Evolutionary conservation across 805 yeast genomes (phyloP).

Genomic region (Danielia oregonensis): DNA sequence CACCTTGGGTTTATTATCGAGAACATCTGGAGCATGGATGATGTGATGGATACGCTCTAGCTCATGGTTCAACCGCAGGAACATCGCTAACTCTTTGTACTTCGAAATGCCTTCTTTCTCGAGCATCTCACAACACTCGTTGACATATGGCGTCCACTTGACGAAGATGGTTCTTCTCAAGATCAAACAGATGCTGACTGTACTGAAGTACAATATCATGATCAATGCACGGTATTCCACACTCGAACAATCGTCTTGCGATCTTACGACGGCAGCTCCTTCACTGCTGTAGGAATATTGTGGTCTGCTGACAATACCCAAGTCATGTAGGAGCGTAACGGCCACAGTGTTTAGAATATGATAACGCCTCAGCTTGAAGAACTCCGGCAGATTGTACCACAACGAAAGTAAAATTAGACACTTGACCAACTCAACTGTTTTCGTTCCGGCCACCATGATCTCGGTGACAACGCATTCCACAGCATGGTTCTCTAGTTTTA

Average conservation of each 20-base stretch:
- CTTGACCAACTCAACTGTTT: constrained; percentile 64
- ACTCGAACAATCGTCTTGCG: constrained; percentile 18
- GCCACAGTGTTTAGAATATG: constrained; percentile 66
- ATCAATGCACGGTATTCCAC: constrained; percentile 50
- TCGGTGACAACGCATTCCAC: constrained; percentile 51
- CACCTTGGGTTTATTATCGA: constrained; percentile 19
- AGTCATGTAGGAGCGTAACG: constrained; percentile 66
- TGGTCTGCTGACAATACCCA: constrained; percentile 63
- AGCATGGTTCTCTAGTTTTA: constrained; percentile 52
- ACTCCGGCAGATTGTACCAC: constrained; percentile 85
- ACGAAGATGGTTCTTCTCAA: constrained; percentile 60
- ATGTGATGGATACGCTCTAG: constrained; percentile 59
- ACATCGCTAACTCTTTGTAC: constrained; percentile 47
- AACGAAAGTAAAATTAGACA: constrained; percentile 56
- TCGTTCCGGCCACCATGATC: constrained; percentile 65
- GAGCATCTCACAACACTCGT: constrained; percentile 53
- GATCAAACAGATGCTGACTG: constrained; percentile 63
- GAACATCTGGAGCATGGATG: constrained; percentile 37
- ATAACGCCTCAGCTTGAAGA: constrained; percentile 73
- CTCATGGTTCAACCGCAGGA: constrained; percentile 55
- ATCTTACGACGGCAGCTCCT: constrained; percentile 6
- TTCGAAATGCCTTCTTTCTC: constrained; percentile 31
- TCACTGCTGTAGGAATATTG: constrained; percentile 15
- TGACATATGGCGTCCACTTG: constrained; percentile 62
- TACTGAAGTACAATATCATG: constrained; percentile 55